phyloP scores from a whole-genome alignment of 768 basidiomycete genomes.

The Agrocybe praecox region DNA sequence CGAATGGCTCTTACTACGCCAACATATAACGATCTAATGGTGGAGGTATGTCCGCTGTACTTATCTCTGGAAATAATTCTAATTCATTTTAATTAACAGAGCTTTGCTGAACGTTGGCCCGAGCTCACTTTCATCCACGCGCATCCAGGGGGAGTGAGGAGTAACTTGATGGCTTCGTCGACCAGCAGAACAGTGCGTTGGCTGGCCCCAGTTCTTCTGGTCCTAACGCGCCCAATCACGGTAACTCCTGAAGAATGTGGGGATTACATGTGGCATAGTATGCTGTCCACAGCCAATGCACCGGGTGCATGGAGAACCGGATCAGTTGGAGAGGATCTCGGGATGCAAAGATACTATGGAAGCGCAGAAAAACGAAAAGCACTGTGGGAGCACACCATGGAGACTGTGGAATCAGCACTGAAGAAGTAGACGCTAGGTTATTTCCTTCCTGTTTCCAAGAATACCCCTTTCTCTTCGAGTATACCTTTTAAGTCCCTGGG shows the following conservation, averaged over 20 bases:
- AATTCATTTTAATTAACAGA: slow-evolving; percentile 20
- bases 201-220: slow-evolving; percentile 17
- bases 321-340: slow-evolving; percentile 36
- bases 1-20: slow-evolving; percentile 35
- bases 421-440: neutral
- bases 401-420: slow-evolving; percentile 7
- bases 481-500: too few species aligned
- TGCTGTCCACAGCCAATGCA: slow-evolving; percentile 22
- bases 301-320: slow-evolving; percentile 34
- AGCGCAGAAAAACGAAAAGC: slow-evolving; percentile 34
- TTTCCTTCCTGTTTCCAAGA: too few species aligned
- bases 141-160: slow-evolving; percentile 40
- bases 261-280: slow-evolving; percentile 41
- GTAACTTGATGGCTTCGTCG: slow-evolving; percentile 27
- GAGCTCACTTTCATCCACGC: slow-evolving; percentile 37
- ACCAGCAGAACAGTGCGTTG: slow-evolving; percentile 25
- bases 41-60: slow-evolving; percentile 38
- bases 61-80: neutral
- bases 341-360: slow-evolving; percentile 35
- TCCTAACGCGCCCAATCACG: slow-evolving; percentile 27
- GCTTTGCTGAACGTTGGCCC: slow-evolving; percentile 32
- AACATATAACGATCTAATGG: slow-evolving; percentile 57
- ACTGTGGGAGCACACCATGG: slow-evolving; percentile 37
- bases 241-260: slow-evolving; percentile 27
- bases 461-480: too few species aligned